Evolutionary conservation across 441 rosid genomes (phyloP), one percentile per base, ranked within the genome.

Genomic region (Gossypium gossypioides): DNA sequence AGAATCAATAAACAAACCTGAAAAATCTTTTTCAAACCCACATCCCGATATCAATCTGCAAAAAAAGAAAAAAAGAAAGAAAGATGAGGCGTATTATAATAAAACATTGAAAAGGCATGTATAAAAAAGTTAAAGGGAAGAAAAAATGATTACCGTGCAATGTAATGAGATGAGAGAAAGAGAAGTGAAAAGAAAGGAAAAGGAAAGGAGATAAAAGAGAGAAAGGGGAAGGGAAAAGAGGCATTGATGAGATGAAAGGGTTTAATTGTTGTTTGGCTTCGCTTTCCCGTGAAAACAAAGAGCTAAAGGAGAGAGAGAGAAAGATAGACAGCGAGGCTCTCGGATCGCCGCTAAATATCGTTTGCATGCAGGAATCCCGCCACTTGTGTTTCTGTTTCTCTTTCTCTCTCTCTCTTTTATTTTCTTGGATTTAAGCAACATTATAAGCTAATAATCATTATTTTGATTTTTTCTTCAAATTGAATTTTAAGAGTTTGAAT

Each of bases 331-430:
- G 83, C 86, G 89, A 80, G 22, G 77, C 70, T 61, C 78, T 80
- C 89, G 90, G 90, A 85, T 79, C 88, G 87, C 91, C 89, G 82
- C 88, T 79, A 76, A 55, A 72, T 68, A 57, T 65, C 79, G 81
- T 81, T 82, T 71, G 72, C 77, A 83, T 80, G 84, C 82, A 82
- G 77, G 80, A 80, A 86, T 81, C 86, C 90, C 87, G 86, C 88
- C 91, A 83, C 78, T 77, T 73, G 74, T 73, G 77, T 58, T 68
- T 54, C 61, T 37, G 73, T 76, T 63, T 71, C 68, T 75, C 37
- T 71, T 63, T 75, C 37, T 72, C 46, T 19, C 63, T 55, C 5
- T 56, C 69, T 19, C 25, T 54, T 54, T 9, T 9, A 16, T 55
- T 19, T 55, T 19, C 46, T 21, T 40, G 6, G 9, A 34, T 34